Conservation (phyloP, 2,329 filamentous ascomycete species). For the Colletotrichum tropicale region DNA sequence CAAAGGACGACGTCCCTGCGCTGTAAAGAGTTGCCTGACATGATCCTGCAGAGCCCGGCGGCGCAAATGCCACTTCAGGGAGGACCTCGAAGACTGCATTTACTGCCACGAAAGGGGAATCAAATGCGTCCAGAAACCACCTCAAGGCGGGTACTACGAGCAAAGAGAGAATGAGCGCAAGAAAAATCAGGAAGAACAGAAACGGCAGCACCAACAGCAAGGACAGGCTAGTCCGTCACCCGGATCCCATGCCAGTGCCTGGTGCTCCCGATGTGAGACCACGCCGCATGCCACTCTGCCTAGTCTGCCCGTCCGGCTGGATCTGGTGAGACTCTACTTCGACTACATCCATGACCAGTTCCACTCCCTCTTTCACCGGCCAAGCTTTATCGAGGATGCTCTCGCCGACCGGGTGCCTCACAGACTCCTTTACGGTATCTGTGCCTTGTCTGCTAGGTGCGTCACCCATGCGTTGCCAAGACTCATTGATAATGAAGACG, state of each 20-base stretch:
- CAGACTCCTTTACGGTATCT: constrained; percentile 28
- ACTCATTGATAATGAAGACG: background rate
- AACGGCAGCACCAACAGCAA: background rate
- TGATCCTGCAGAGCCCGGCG: constrained; percentile 10
- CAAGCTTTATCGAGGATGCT: constrained; percentile 28
- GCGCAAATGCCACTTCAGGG: constrained; percentile 17
- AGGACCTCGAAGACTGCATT: constrained; percentile 49
- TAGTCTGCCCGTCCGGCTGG: constrained; percentile 21
- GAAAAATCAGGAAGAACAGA: background rate
- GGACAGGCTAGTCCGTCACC: background rate
- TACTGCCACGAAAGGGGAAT: constrained; percentile 55
- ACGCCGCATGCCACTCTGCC: constrained; percentile 16
- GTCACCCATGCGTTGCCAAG: background rate
- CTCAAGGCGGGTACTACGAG: constrained; percentile 20
- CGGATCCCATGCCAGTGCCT: background rate
- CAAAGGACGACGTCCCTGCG: background rate
- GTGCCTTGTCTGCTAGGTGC: constrained; percentile 27
- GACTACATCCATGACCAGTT: constrained; percentile 38
- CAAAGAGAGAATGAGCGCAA: constrained; percentile 16
- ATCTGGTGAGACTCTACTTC: constrained; percentile 36
- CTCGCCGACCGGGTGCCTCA: constrained; percentile 23
- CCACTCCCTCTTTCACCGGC: constrained; percentile 37
- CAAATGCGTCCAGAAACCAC: constrained; percentile 47
- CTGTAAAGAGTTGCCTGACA: constrained; percentile 6
- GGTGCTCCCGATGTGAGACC: constrained; percentile 6